Conservation (phyloP, 352 stramenopile species). For the Phytophthora kernoviae region DNA sequence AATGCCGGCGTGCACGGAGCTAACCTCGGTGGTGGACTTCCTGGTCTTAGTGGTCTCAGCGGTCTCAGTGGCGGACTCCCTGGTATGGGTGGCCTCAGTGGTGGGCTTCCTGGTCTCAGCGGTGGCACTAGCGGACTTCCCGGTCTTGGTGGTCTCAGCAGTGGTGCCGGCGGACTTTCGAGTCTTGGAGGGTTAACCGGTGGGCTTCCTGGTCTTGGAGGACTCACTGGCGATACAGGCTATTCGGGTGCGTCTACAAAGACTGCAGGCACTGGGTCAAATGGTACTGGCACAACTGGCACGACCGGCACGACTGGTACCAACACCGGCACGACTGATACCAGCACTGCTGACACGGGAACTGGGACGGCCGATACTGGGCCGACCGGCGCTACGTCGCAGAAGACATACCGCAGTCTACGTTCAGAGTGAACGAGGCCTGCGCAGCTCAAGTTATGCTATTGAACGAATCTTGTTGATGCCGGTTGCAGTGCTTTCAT, state of each 20-base stretch:
- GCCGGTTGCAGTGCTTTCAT: too few species aligned
- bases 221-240: neutral
- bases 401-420: constrained; percentile 18
- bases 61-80: neutral
- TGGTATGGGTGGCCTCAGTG: neutral
- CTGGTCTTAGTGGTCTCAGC: neutral
- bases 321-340: neutral
- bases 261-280: too few species aligned
- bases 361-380: too few species aligned
- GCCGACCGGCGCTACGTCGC: neutral
- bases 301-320: neutral
- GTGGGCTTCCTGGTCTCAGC: neutral
- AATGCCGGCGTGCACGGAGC: neutral
- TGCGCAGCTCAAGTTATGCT: too few species aligned
- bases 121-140: neutral
- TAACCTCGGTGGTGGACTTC: neutral
- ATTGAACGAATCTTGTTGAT: too few species aligned
- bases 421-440: constrained; percentile 10
- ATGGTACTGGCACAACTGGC: too few species aligned
- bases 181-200: neutral
- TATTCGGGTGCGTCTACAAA: too few species aligned
- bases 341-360: neutral
- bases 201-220: neutral
- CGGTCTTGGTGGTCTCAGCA: neutral
- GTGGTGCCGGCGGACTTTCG: neutral